Evolutionary conservation across 768 basidiomycete genomes (phyloP).

Genomic region (Tricholoma sp.): DNA sequence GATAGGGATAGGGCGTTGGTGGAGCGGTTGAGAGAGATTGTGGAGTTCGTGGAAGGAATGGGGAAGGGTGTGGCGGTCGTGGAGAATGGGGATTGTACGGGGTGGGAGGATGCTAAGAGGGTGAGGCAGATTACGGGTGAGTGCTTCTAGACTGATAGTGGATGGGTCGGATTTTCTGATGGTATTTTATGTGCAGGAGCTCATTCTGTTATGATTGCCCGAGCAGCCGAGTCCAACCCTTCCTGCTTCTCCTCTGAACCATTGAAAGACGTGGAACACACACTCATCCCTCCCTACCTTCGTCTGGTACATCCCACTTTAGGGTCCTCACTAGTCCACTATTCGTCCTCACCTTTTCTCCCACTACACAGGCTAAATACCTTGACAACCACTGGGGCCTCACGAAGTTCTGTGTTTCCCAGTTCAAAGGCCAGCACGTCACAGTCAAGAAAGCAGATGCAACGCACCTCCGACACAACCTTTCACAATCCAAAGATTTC

Average conservation of each 20-base stretch:
- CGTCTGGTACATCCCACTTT: conserved; percentile 48
- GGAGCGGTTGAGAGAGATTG: conserved; percentile 77
- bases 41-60: conserved; percentile 72
- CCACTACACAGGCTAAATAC: conserved; percentile 53
- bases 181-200: conserved; percentile 43
- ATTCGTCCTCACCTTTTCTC: neutral
- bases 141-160: neutral
- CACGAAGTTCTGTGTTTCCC: conserved; percentile 83
- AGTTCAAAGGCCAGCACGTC: conserved; percentile 69
- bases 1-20: conserved; percentile 75
- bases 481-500: conserved; percentile 61
- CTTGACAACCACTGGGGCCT: conserved; percentile 75
- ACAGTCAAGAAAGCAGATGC: conserved; percentile 55
- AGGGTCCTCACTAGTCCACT: neutral
- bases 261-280: conserved; percentile 61
- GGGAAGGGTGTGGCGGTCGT: conserved; percentile 81
- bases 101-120: conserved; percentile 72
- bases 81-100: conserved; percentile 90
- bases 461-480: conserved; percentile 44
- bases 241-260: conserved; percentile 76
- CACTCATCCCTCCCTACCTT: conserved; percentile 68
- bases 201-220: conserved; percentile 93
- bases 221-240: conserved; percentile 90
- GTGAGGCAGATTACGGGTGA: conserved; percentile 72
- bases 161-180: neutral